Percentiles rank a stretch among this genome's conserved stretches.
Conservation (phyloP, 176 grass and related monocot genomes). For the Neostapfia colusana region DNA sequence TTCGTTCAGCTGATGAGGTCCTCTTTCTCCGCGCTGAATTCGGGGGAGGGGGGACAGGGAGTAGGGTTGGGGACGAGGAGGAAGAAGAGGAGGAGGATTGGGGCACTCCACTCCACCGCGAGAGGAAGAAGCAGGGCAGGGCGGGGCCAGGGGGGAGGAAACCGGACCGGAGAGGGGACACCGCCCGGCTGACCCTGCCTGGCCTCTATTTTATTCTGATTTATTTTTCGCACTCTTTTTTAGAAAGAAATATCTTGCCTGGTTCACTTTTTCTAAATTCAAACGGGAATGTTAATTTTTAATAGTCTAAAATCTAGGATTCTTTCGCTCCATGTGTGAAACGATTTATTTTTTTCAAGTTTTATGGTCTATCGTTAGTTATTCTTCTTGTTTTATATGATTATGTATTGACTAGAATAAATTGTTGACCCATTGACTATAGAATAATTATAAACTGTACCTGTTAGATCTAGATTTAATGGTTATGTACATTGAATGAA, state of each 20-base stretch:
- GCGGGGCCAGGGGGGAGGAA: too few relatives aligned
- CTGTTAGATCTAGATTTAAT: too few relatives aligned
- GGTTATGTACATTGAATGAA: too few relatives aligned
- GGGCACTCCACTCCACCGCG: constrained; percentile 35
- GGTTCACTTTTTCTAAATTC: background rate
- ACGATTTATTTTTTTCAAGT: too few relatives aligned
- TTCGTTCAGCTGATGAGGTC: constrained; percentile 8
- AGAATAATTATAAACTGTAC: too few relatives aligned
- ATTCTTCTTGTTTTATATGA: too few relatives aligned
- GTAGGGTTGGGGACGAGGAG: constrained; percentile 42
- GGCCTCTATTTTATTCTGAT: background rate
- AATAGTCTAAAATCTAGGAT: too few relatives aligned
- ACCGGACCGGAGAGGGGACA: constrained; percentile 15
- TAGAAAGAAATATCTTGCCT: background rate
- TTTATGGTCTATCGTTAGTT: too few relatives aligned
- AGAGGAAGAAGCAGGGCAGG: background rate
- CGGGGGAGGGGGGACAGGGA: constrained; percentile 16
- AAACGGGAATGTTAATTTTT: too few relatives aligned
- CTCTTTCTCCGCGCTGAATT: constrained; percentile 9
- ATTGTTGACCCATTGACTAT: too few relatives aligned
- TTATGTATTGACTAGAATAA: too few relatives aligned
- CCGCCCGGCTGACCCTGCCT: background rate
- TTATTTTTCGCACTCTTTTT: background rate
- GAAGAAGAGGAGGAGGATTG: constrained; percentile 18
- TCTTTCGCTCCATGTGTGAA: too few relatives aligned